Conservation (phyloP, 768 basidiomycete genomes). For the Hemileccinum rubropunctum region DNA sequence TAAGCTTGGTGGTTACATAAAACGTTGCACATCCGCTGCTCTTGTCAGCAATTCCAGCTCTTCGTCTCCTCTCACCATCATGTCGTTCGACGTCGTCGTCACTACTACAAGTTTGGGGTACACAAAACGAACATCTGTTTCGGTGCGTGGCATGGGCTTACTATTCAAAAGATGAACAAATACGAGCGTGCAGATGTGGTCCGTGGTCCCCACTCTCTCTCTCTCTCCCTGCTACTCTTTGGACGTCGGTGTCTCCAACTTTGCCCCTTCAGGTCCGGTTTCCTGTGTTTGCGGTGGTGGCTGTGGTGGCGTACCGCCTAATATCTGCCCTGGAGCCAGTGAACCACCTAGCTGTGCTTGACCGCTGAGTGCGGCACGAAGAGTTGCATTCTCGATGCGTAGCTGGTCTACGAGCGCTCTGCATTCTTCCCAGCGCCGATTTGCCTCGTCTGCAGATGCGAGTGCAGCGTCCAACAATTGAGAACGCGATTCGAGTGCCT, state of each 20-base stretch:
- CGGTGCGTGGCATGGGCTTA: conserved; percentile 12
- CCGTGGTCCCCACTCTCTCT: too few relatives aligned
- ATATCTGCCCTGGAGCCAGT: conserved; percentile 28
- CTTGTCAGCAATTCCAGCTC: conserved; percentile 34
- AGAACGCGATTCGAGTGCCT: conserved; percentile 82
- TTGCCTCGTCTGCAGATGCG: conserved; percentile 84
- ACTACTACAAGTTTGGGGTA: conserved; percentile 14
- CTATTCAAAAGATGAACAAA: conserved; percentile 6
- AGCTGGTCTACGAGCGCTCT: conserved; percentile 87
- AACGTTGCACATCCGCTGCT: conserved; percentile 26
- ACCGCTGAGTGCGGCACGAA: conserved; percentile 63
- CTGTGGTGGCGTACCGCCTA: conserved; percentile 22
- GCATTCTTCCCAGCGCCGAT: conserved; percentile 87
- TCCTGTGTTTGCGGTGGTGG: conserved; percentile 23
- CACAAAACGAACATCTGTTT: not conserved
- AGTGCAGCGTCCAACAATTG: conserved; percentile 83
- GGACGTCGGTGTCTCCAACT: conserved; percentile 19
- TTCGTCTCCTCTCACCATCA: conserved; percentile 36
- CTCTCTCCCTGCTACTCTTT: conserved; percentile 26
- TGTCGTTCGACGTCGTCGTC: not conserved
- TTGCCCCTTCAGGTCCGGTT: conserved; percentile 25
- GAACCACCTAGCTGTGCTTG: conserved; percentile 35
- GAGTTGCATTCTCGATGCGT: conserved; percentile 76
- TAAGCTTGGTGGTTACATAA: conserved; percentile 34
- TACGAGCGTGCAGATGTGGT: conserved; percentile 1